Base-by-base conservation (phyloP, 192 early-diverging fungal species). In the Ambispora gerdemannii region DNA sequence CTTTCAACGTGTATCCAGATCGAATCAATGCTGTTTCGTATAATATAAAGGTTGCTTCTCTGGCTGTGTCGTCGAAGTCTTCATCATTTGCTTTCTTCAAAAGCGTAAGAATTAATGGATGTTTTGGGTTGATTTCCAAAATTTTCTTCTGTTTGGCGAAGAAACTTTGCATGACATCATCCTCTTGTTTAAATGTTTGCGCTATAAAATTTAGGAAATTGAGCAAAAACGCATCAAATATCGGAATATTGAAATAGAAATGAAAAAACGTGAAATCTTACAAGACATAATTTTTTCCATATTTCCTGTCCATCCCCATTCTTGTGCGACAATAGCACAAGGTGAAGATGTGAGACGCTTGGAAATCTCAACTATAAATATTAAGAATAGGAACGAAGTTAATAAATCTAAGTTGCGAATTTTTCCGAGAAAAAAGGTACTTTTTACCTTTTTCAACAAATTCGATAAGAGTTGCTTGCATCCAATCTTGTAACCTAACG, bases 331-430 rank as follows among this genome's bases (percentile, higher is more conserved):
- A 61, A 96, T 82, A 4, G 92, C 93, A 36, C 85, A 80, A 4
- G 91, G 91, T 1, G 90, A 91, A 15, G 83, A 88, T 8, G 91
- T 90, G 55, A 96, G 80, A 35, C 89, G 88, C 36, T 87, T 86
- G 4, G 93, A 95, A 43, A 95, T 60, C 3, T 76, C 74, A 25
- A 91, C 89, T 52, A 74, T 72, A 36, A 53, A 55, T 28, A 56
- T 84, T 78, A 28, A 87, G 74, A 27, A 50, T 34, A 25, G 24
- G 1, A 4, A 25, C 28, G 11, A 58, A 20, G 24, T 24, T 13
- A 11, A 0, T 74, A 51, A 28, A 32, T 22, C n/a, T 75, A 1
- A 13, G 63, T 36, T 50, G 47, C 31, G 47, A 20, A 17, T 64
- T n/a, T 25, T 24, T 4, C 10, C 8, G 7, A 32, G 22, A 63